These are phyloP conservation scores for Nicotiana otophora DNA, from an alignment of 257 asterid genomes.

Conservation along the genomic window DNA sequence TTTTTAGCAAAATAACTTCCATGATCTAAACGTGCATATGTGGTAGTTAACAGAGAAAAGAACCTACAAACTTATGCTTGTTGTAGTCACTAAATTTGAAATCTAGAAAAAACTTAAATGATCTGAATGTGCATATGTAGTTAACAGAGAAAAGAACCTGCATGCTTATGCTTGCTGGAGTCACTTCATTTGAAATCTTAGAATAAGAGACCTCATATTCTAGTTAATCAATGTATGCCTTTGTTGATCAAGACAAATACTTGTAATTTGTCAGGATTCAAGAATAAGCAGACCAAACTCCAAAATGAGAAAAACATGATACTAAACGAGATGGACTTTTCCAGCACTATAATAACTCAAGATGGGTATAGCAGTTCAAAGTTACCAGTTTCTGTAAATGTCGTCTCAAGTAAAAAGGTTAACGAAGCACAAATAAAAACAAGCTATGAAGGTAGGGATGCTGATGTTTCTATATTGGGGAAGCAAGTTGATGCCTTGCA, in stretches of 20 bases:
- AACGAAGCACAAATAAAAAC: slow-evolving; percentile 30
- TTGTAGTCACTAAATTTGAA: no score
- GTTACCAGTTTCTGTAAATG: slow-evolving; percentile 19
- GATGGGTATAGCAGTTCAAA: slow-evolving; percentile 69
- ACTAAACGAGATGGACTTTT: slow-evolving; percentile 45
- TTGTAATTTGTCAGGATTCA: slow-evolving; percentile 45
- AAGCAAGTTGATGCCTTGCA: slow-evolving; percentile 30
- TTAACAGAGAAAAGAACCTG: no score
- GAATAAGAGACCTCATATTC: not conserved
- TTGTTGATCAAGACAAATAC: slow-evolving; percentile 19
- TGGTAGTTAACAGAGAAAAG: not conserved
- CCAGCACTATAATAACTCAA: slow-evolving; percentile 52
- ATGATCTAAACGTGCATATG: not conserved
- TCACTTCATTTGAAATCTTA: not conserved
- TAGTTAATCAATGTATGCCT: slow-evolving; percentile 12
- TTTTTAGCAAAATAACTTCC: no score
- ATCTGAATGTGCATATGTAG: no score
- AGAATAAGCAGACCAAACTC: slow-evolving; percentile 22
- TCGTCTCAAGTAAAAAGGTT: slow-evolving; percentile 22
- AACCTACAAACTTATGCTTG: no score
- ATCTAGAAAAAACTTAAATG: no score
- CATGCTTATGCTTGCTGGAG: slow-evolving; percentile 4
- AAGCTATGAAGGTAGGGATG: slow-evolving; percentile 15
- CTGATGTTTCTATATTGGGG: slow-evolving; percentile 17
- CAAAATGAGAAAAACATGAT: slow-evolving; percentile 24